A percentile compares a stretch with the other conserved stretches of the same genome.
Conservation (phyloP, 75 land plant species). For the Pinus taeda region DNA sequence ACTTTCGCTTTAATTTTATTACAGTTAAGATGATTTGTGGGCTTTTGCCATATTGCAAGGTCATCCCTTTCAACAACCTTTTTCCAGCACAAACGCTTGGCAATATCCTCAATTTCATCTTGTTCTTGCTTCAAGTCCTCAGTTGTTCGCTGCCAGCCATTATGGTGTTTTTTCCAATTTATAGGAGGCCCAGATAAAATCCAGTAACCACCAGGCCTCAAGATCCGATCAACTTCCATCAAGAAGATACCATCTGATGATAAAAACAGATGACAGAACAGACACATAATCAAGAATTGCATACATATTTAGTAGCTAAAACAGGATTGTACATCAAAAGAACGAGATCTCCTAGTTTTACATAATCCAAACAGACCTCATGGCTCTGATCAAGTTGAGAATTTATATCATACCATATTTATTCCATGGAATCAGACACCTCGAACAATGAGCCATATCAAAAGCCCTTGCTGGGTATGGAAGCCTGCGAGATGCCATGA, state of each 20-base stretch:
- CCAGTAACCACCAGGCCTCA: constrained; percentile 79
- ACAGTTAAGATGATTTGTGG: constrained; percentile 48
- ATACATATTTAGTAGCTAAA: neutral
- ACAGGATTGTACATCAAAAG: neutral
- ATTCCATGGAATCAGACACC: constrained; percentile 84
- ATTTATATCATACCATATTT: constrained; percentile 35
- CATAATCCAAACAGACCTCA: neutral
- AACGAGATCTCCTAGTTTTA: neutral
- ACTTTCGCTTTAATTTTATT: constrained; percentile 11
- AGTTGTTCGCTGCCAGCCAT: constrained; percentile 59
- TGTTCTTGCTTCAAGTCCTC: constrained; percentile 57
- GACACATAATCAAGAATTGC: neutral
- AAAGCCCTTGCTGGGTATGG: constrained; percentile 79
- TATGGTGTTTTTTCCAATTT: constrained; percentile 37
- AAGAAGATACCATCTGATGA: constrained; percentile 30
- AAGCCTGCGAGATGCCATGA: constrained; percentile 64
- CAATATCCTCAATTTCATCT: constrained; percentile 53
- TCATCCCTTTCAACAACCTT: constrained; percentile 45
- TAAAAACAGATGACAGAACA: neutral
- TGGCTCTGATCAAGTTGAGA: neutral
- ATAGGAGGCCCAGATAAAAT: constrained; percentile 71
- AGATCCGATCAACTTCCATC: constrained; percentile 41
- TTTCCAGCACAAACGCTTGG: constrained; percentile 52
- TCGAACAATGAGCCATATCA: constrained; percentile 89
- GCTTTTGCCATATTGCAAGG: constrained; percentile 67